Evolutionary conservation across 495 filamentous ascomycete species (phyloP), one percentile per base, ranked within the genome.

Genomic region (Aspergillus sparsus): DNA sequence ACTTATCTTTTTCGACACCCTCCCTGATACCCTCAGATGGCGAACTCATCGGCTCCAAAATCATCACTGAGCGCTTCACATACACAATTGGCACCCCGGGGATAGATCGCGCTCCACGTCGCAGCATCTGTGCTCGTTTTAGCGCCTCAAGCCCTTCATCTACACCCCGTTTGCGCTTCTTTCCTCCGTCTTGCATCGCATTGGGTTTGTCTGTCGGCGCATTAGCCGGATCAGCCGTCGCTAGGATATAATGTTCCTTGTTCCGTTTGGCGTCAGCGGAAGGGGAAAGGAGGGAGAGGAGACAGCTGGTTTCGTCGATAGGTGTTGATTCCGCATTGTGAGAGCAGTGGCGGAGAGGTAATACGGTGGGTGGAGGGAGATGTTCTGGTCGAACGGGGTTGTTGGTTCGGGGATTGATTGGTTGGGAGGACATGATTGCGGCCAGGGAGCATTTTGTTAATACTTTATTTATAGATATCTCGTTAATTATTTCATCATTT

Each of bases 221-320:
- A 2, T 65, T 51, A 5, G 66, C 64, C 2, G 77, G 72, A 36
- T 79, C 78, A 7, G 78, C 90, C 21, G 83, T 90, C 7, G 92
- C 93, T 21, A 97, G 87, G 18, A 92, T 87, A 72, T 97, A 98
- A 51, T 92, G 82, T 68, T 97, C 87, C 68, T 93, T 96, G 70
- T 99, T 99, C 65, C 84, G 71, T 61, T 77, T 78, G 1, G 53
- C 59, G 3, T 77, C 76, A 15, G 75, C 70, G 63, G 88, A 89
- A 0, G 90, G 88, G 64, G 91, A 91, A 1, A 97, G 85, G 5
- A 94, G 86, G 0, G 83, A 87, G 49, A 84, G 77, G 27, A 97
- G 77, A 70, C 95, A 99, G 61, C 91, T 90, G 27, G 83, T 70
- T 60, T 92, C 85, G 42, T 85, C 79, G 57, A 96, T 85, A 1